Conservation (phyloP, 2,329 filamentous ascomycete genomes). For the Fusarium pininemorale region DNA sequence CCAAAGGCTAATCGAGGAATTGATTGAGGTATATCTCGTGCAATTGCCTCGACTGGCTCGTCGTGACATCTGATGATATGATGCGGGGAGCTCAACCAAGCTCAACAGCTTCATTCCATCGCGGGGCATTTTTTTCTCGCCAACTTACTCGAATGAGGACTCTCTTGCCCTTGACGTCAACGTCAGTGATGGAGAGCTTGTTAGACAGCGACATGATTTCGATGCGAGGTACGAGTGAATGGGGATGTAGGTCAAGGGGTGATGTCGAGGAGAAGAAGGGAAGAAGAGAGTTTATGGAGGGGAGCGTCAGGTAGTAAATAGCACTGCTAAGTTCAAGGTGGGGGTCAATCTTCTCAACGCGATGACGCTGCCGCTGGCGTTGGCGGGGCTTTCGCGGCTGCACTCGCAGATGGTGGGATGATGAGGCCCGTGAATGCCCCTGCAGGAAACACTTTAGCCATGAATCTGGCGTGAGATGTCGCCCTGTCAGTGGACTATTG, state of each 20-base stretch:
- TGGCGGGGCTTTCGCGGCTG: constrained; percentile 36
- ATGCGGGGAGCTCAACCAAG: constrained; percentile 20
- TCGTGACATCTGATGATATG: constrained; percentile 12
- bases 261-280: constrained; percentile 26
- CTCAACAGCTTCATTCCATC: constrained; percentile 28
- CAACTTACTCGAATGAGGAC: constrained; percentile 90
- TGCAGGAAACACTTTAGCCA: constrained; percentile 16
- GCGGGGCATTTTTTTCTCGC: constrained; percentile 41
- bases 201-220: constrained; percentile 92
- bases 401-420: constrained; percentile 31
- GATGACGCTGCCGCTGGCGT: constrained; percentile 24
- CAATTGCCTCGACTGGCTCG: neutral
- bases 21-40: neutral
- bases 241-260: constrained; percentile 15
- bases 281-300: constrained; percentile 33
- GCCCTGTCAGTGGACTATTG: constrained; percentile 1
- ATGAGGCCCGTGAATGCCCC: constrained; percentile 23
- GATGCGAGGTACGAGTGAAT: neutral
- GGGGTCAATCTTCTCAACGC: constrained; percentile 26
- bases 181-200: constrained; percentile 96
- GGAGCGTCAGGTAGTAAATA: constrained; percentile 28
- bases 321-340: constrained; percentile 23
- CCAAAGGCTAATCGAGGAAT: neutral
- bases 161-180: constrained; percentile 97
- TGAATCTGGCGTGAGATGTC: constrained; percentile 20